Base-by-base conservation (phyloP, 148 eudicot species). In the Polygonum aviculare region DNA sequence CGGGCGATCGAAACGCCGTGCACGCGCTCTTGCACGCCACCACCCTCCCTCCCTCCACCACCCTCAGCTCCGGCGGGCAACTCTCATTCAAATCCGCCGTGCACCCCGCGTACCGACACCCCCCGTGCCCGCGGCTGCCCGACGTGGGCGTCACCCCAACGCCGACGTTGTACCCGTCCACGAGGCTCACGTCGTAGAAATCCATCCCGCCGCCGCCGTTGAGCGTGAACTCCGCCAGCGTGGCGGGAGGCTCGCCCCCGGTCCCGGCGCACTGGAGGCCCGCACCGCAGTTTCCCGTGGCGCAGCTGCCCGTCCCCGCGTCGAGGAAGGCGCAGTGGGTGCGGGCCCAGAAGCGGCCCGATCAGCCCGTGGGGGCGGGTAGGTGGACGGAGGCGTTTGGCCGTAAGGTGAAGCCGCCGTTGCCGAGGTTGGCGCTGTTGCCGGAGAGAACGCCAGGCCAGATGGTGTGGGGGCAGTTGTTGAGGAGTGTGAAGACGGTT, bases 21-120 rank as follows among this genome's bases (percentile, higher is more conserved):
- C 72, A 67, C n/a, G 40, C 41, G 19, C 71, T 65, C 71, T 65
- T 36, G 71, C 71, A 65, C 14, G 71, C 71, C 71, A 65, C 71
- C 19, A 65, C 44, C 71, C 3, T 44, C 44, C n/a, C 71, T n/a
- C 7, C n/a, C n/a, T 7, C 71, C 9, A 5, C 14, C 44, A 65
- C 71, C 44, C 71, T 65, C 71, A 65, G 44, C 71, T 65, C 71
- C 44, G 71, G 44, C 44, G 71, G 71, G 41, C 71, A 65, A 0
- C 38, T 2, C 21, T 44, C 72, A 3, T 33, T 67, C 45, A 67
- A 15, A 38, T 67, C 21, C 9, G 72, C 44, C 3, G 22, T 5
- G 41, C 72, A 67, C 9, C 44, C 44, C 0, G 45, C 44, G 21
- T 1, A 67, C 21, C 19, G 9, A 6, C 72, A 67, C 0, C 11